Evolutionary conservation across 148 eudicot genomes (phyloP).

Genomic region (Chenopodium formosanum): DNA sequence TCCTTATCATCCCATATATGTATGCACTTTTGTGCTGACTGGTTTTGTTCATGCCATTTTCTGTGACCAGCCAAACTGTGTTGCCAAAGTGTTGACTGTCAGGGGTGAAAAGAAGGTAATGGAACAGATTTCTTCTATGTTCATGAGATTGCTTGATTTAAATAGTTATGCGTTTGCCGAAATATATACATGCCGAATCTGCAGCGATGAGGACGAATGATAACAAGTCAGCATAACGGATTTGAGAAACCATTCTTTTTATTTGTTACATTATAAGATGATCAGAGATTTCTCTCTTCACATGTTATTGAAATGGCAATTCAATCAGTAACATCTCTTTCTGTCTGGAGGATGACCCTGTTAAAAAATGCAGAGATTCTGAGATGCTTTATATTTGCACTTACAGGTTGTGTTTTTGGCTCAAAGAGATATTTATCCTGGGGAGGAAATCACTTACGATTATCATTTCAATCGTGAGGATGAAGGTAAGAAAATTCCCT

Average conservation of each 20-base stretch:
- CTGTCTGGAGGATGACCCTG: not conserved
- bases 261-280: not conserved
- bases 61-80: conserved; percentile 66
- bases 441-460: conserved; percentile 81
- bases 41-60: conserved; percentile 14
- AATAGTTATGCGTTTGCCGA: not conserved
- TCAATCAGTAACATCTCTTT: not conserved
- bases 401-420: conserved; percentile 76
- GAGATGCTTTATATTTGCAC: not conserved
- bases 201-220: not conserved
- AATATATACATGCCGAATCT: not conserved
- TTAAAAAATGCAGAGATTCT: not conserved
- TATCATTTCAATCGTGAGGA: conserved; percentile 81
- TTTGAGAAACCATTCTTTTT: not conserved
- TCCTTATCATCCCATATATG: conserved; percentile 1
- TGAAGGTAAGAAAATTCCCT: conserved; percentile 74
- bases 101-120: conserved; percentile 74
- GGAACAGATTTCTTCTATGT: not conserved
- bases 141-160: not conserved
- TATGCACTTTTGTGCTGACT: conserved; percentile 20
- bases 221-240: not conserved
- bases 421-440: conserved; percentile 72
- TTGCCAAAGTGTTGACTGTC: conserved; percentile 61
- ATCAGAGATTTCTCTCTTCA: not conserved
- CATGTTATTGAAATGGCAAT: not conserved